These are phyloP conservation scores for Coffea humblotiana DNA, from an alignment of 305 asterid genomes.

Conservation along the genomic window DNA sequence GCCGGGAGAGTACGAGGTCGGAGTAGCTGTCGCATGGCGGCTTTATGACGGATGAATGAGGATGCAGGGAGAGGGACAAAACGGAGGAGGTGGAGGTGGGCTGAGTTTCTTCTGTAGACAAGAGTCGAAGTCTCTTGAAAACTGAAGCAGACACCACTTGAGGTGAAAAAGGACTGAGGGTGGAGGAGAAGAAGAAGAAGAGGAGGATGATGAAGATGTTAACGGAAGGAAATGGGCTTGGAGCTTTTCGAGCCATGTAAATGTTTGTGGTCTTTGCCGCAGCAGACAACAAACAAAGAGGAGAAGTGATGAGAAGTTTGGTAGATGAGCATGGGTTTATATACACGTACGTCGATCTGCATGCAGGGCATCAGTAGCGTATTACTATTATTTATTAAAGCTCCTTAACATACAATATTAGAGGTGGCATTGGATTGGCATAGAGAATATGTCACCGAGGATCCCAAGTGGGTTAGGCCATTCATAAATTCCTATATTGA, in stretches of 20 bases:
- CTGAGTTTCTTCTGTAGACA: conserved; percentile 8
- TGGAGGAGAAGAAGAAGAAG: not conserved
- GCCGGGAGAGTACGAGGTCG: conserved; percentile 45
- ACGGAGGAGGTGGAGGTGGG: not conserved
- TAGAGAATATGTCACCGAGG: too few species aligned
- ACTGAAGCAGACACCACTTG: conserved; percentile 34
- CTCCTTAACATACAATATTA: too few species aligned
- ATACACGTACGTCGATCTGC: too few species aligned
- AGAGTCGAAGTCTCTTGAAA: conserved; percentile 25
- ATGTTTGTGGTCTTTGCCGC: conserved; percentile 32
- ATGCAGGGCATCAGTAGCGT: too few species aligned
- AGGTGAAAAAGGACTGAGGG: too few species aligned
- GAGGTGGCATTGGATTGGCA: too few species aligned
- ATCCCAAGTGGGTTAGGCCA: too few species aligned
- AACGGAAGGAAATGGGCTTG: not conserved
- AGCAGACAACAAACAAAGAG: not conserved
- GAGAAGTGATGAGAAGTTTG: not conserved
- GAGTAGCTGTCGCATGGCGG: conserved; percentile 30
- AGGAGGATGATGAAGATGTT: conserved; percentile 3
- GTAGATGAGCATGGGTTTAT: not conserved
- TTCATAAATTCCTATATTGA: too few species aligned
- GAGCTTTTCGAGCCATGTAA: conserved; percentile 28
- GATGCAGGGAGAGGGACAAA: conserved; percentile 39
- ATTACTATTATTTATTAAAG: too few species aligned
- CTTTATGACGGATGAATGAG: conserved; percentile 40